These are phyloP conservation scores for sorghum (Sorghum bicolor) DNA, from an alignment of 176 grass and related monocot species.

Conservation along the genomic window DNA sequence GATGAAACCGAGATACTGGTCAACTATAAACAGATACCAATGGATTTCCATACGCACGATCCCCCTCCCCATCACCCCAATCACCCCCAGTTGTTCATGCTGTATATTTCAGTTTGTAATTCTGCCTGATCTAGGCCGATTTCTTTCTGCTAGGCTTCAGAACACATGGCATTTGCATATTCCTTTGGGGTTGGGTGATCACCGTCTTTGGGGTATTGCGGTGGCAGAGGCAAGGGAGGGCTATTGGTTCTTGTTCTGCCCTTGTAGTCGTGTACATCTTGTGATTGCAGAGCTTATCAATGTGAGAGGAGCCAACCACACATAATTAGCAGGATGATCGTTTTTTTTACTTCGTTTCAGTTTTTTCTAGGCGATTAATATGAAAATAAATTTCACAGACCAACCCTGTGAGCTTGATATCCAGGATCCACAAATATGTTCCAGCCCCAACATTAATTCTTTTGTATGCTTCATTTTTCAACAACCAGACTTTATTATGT, in stretches of 20 bases:
- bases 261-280: conserved; percentile 1
- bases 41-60: neutral
- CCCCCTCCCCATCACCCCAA: neutral
- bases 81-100: neutral
- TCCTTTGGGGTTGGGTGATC: neutral
- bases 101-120: neutral
- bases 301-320: neutral
- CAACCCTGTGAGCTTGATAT: conserved; percentile 1
- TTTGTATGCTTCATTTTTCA: neutral
- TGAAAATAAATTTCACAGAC: neutral
- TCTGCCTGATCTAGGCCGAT: neutral
- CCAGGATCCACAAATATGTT: neutral
- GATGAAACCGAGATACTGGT: neutral
- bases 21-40: neutral
- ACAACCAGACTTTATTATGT: neutral
- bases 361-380: neutral
- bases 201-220: neutral
- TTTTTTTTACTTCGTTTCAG: neutral
- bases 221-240: neutral
- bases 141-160: neutral
- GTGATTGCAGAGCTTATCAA: neutral
- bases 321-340: neutral
- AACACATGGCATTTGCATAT: neutral
- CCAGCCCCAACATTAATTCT: neutral
- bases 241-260: neutral